phyloP scores from a whole-genome alignment of 345 rosid genomes.

The Isatis tinctoria region DNA sequence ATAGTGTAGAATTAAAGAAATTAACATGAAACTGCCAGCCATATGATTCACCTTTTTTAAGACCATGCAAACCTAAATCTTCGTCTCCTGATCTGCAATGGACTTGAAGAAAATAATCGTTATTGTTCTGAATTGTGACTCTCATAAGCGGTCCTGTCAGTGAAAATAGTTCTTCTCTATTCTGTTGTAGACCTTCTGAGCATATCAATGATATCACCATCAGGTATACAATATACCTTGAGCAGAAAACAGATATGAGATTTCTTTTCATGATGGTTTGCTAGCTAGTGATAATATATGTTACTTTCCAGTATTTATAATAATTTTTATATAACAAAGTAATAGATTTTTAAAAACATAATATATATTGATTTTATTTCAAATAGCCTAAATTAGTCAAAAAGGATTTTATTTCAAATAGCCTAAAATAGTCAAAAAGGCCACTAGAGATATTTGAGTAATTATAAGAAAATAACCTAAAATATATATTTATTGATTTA shows the following conservation, averaged over 20 bases:
- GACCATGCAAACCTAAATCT: not conserved
- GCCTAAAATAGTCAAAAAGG: not conserved
- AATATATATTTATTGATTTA: not conserved
- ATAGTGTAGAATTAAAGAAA: not conserved
- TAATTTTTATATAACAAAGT: not conserved
- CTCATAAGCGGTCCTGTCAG: not conserved
- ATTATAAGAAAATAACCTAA: not conserved
- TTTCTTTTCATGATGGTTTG: not conserved
- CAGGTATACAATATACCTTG: not conserved
- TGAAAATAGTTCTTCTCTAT: not conserved
- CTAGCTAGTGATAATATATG: not conserved
- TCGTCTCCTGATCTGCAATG: not conserved
- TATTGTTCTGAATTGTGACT: not conserved
- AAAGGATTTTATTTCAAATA: not conserved
- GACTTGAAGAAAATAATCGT: not conserved
- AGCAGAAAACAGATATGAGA: not conserved
- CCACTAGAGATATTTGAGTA: not conserved
- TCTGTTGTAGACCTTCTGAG: not conserved
- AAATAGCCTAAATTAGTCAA: not conserved
- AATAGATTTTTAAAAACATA: not conserved
- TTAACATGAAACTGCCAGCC: not conserved
- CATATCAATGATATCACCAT: not conserved
- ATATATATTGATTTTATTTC: not conserved
- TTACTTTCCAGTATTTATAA: not conserved
- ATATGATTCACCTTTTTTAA: not conserved